These are phyloP conservation scores for Talaromyces sp. DNA, from an alignment of 2,329 filamentous ascomycete species.

Conservation along the genomic window DNA sequence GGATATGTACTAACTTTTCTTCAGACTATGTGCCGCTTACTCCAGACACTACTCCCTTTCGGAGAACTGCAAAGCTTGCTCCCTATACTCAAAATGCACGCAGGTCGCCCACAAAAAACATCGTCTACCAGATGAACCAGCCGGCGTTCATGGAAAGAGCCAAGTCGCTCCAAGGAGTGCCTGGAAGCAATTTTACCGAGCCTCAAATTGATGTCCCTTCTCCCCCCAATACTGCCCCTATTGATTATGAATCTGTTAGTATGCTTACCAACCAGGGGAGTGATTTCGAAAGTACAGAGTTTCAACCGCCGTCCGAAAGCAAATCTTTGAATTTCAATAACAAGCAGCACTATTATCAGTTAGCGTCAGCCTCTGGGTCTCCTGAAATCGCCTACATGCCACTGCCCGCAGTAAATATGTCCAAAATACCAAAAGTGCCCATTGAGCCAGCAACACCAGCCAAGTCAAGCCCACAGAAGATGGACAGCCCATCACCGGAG, in stretches of 20 bases:
- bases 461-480: constrained; percentile 17
- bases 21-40: constrained; percentile 62
- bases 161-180: constrained; percentile 42
- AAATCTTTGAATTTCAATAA: constrained; percentile 20
- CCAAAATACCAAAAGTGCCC: constrained; percentile 24
- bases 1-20: not conserved
- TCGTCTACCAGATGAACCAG: constrained; percentile 26
- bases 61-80: constrained; percentile 31
- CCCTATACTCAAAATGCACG: constrained; percentile 35
- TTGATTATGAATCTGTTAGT: constrained; percentile 42
- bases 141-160: constrained; percentile 40
- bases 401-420: constrained; percentile 18
- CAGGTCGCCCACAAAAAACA: constrained; percentile 35
- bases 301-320: constrained; percentile 34
- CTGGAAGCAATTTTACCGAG: constrained; percentile 26
- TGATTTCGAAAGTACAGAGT: constrained; percentile 22
- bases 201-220: constrained; percentile 48
- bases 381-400: constrained; percentile 47
- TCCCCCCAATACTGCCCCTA: constrained; percentile 51
- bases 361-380: constrained; percentile 46
- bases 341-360: not conserved
- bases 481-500: constrained; percentile 13
- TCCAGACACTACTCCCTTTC: constrained; percentile 58
- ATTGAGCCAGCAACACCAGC: constrained; percentile 24
- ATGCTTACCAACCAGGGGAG: constrained; percentile 47